Evolutionary conservation across 768 basidiomycete species (phyloP), one percentile per base, ranked within the genome.

Genomic region (Gloeophyllum trabeum): DNA sequence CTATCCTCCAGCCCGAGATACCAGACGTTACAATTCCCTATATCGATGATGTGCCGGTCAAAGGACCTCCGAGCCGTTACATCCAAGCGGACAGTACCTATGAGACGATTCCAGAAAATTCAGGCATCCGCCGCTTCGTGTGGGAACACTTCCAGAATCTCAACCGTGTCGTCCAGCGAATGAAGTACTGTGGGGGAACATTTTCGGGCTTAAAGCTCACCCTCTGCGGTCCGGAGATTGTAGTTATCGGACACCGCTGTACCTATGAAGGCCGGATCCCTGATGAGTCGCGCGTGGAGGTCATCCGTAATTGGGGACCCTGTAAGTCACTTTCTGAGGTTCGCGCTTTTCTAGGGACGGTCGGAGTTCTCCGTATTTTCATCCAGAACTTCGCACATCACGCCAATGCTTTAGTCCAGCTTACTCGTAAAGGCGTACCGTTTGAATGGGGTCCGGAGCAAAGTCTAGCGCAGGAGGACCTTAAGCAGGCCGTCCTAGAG

Each of bases 381-480:
- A 46, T 52, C 20, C 42, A 46, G 44, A 25, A 48, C 23, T 52
- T 44, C 30, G 43, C 48, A 14, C 24, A 35, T 12, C 40, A 37
- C 4, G 40, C 44, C 2, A 2, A 44, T 21, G 48, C 48, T 4
- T 40, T 49, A 10, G 41, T 41, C 7, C 43, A 52, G 23, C 40
- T 52, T 2, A 35, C 43, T 3, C 32, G 40, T 4, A 58, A 60
- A 20, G 52, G 49, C 10, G 19, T 10, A 1, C 49, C 54, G 4
- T 68, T 66, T 43, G 39, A 42, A 4, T 71, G 60, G 55, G 50
- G 46, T 6, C 38, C 51, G 3, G 40, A 52, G 13, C 47, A 57
- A 12, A 57, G 66, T 38, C 7, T 47, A 5, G 46, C 63, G 0
- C 48, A 60, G 35, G 44, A 60, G 0, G 24, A 46, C 1, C 44